A percentile compares a stretch with the other conserved stretches of the same genome.
phyloP scores from a whole-genome alignment of 208 protist species.

The Wallacemonas collosoma region DNA sequence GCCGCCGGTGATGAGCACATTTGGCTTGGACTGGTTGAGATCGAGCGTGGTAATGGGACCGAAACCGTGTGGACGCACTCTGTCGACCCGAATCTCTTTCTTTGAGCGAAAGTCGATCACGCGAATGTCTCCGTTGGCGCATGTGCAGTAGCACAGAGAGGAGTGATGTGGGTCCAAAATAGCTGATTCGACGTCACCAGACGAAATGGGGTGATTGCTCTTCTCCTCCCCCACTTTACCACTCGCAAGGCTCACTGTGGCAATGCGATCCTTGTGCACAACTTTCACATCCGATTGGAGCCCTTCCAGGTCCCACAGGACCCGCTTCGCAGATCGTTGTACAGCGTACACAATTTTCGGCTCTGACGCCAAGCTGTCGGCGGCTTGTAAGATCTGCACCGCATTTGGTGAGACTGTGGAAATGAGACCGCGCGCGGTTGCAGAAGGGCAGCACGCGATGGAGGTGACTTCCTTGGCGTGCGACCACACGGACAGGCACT shows the following conservation, averaged over 20 bases:
- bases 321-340: constrained; percentile 28
- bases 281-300: constrained; percentile 63
- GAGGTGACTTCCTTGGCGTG: constrained; percentile 55
- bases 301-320: constrained; percentile 85
- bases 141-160: constrained; percentile 50
- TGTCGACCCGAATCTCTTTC: constrained; percentile 29
- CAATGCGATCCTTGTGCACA: constrained; percentile 29
- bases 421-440: constrained; percentile 43
- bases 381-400: constrained; percentile 39
- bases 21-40: constrained; percentile 61
- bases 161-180: constrained; percentile 79
- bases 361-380: constrained; percentile 42
- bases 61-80: constrained; percentile 54
- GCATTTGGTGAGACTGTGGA: constrained; percentile 32
- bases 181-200: constrained; percentile 36
- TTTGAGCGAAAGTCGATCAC: constrained; percentile 72
- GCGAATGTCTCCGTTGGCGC: constrained; percentile 41
- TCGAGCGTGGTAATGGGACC: constrained; percentile 52
- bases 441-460: constrained; percentile 70
- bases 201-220: constrained; percentile 25
- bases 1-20: constrained; percentile 64
- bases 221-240: constrained; percentile 46
- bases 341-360: constrained; percentile 39
- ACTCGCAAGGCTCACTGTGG: constrained; percentile 34
- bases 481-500: constrained; percentile 65